Evolutionary conservation across 1,139 yeast genomes (phyloP), one percentile per base, ranked within the genome.

Genomic region (Eremothecium coryli): DNA sequence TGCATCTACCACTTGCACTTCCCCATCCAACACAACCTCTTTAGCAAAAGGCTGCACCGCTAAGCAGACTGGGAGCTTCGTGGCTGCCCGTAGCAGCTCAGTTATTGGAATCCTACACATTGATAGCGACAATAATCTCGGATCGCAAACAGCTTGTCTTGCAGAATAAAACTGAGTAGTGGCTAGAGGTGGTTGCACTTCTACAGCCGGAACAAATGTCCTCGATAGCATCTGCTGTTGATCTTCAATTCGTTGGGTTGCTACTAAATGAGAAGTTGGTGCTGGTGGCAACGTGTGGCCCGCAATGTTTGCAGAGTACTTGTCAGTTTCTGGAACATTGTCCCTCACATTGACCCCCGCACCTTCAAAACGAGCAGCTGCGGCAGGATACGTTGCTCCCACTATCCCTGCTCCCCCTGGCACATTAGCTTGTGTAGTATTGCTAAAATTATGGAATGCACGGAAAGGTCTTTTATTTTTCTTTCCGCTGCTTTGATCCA

Each of bases 81-180:
- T 72, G 2, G 78, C 73, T 23, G 70, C 66, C 48, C 93, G 69
- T 39, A 88, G 61, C 34, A 71, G 73, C 44, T 84, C 93, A 11
- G 77, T 67, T 26, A 72, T 74, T 1, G 98, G 98, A 9, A 88
- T 73, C 45, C 78, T 77, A 58, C 86, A 84, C 85, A 86, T 73
- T 2, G 95, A 67, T 36, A 84, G 65, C 38, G 95, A 68, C 51
- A 82, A 73, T 53, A 77, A 78, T 43, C 84, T 75, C 10, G 97
- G 88, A 20, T 82, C 76, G 2, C 95, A 74, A 3, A 80, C 72
- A 3, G 94, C 95, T 52, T 86, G 94, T 53, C 90, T 97, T 13
- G 73, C 64, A 2, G 81, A 71, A 36, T 66, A 68, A 51, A 67
- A 82, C 45, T 76, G 79, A 1, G 86, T 73, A 1, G 90, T 82